Percentiles rank a stretch among this genome's conserved stretches.
Conservation (phyloP, 345 rosid species). For the Atalantia buxifolia region DNA sequence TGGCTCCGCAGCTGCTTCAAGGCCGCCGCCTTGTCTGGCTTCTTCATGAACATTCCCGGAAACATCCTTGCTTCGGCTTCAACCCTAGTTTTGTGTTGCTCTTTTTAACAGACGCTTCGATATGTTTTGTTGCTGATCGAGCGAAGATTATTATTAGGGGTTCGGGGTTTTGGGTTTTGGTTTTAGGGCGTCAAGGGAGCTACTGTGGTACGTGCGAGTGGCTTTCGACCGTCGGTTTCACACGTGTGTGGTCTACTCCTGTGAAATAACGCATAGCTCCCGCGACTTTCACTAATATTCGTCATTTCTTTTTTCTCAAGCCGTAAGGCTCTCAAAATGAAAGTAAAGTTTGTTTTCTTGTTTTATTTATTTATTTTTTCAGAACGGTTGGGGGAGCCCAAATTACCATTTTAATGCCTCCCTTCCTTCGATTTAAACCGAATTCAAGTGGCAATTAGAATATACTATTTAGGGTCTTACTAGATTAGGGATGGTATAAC, state of each 20-base stretch:
- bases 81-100: constrained; percentile 17
- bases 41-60: constrained; percentile 74
- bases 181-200: not conserved
- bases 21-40: constrained; percentile 83
- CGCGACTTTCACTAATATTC: not conserved
- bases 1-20: constrained; percentile 70
- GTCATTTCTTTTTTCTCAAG: not conserved
- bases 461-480: too few relatives aligned
- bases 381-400: too few relatives aligned
- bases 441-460: too few relatives aligned
- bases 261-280: not conserved
- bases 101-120: not conserved
- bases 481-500: too few relatives aligned
- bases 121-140: not conserved
- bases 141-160: not conserved
- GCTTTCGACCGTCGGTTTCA: too few relatives aligned
- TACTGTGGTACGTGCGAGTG: not conserved
- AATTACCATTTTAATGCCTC: too few relatives aligned
- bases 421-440: too few relatives aligned
- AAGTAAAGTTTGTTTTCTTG: too few relatives aligned
- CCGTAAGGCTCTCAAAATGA: too few relatives aligned
- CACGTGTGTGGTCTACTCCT: not conserved
- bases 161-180: not conserved
- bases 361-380: too few relatives aligned
- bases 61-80: constrained; percentile 44